Evolutionary conservation across 192 early-diverging fungal genomes (phyloP), one percentile per base, ranked within the genome.

Genomic region (Coemansia sp.): DNA sequence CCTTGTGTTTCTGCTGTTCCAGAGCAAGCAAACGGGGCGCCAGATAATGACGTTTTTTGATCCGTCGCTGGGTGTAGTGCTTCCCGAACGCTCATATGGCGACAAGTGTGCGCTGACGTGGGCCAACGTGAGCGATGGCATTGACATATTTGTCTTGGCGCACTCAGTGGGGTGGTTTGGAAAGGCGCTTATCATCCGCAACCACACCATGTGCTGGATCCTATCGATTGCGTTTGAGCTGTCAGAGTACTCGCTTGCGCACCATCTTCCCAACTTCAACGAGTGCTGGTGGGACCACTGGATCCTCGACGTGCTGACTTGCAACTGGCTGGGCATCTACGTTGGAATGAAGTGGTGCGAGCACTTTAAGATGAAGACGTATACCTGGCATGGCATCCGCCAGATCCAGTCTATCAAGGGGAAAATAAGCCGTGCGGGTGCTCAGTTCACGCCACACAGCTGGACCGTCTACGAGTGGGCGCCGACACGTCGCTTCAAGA

Each of bases 211-310:
- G 76, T 96, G 95, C 79, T 98, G 96, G 96, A 94, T 98, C 53
- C 72, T 97, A 59, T 95, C 94, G 0, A 75, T 98, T 55, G 88
- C 94, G 76, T 98, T 98, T 82, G 96, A 98, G 79, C 82, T 97
- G 37, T 88, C 93, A 86, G 96, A 98, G 71, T 98, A 98, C 81
- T 92, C 94, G 57, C 85, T 98, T 50, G 86, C 90, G 64, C 95
- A 98, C 81, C 96, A 97, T 74, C 85, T 98, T 72, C 91, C 92
- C 59, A 98, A 98, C 79, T 98, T 98, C 85, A 91, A 92, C 62
- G 96, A 98, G 86, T 98, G 96, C 75, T 98, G 95, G 95, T 98
- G 95, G 95, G 94, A 98, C 85, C 94, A 98, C 78, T 98, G 95
- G 95, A 90, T 98, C 60, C 73, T 98, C 61, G 95, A 98, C 83